Percentiles rank a stretch among this genome's conserved stretches.
These are phyloP conservation scores for Monosporozyma unispora DNA, from an alignment of 805 yeast species.

Conservation along the genomic window DNA sequence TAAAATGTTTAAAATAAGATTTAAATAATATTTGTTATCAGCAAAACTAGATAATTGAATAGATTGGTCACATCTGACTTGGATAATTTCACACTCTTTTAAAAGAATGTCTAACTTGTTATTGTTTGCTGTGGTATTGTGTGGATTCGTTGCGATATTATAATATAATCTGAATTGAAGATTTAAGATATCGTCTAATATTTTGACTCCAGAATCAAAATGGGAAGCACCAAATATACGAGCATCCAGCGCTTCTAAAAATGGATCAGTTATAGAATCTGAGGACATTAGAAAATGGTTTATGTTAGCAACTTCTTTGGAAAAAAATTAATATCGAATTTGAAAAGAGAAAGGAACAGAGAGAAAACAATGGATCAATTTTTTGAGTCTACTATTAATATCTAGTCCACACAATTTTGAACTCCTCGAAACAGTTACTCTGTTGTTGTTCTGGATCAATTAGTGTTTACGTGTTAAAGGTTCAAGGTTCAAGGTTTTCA, in stretches of 20 bases:
- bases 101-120: conserved; percentile 8
- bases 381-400: too few species aligned
- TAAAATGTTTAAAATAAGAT: conserved; percentile 13
- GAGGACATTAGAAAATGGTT: background rate
- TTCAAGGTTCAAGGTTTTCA: background rate
- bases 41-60: conserved; percentile 2
- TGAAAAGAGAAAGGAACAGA: too few species aligned
- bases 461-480: background rate
- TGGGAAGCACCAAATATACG: conserved; percentile 22
- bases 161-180: conserved; percentile 21
- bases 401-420: too few species aligned
- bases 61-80: conserved; percentile 4
- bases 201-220: conserved; percentile 13
- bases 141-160: conserved; percentile 13
- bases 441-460: background rate
- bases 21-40: conserved; percentile 3
- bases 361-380: too few species aligned
- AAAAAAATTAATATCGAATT: too few species aligned
- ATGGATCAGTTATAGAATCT: conserved; percentile 5
- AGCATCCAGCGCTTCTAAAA: conserved; percentile 14
- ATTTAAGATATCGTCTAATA: conserved; percentile 19
- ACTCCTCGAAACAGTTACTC: too few species aligned
- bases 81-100: conserved; percentile 13
- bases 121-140: background rate
- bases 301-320: too few species aligned